Evolutionary conservation across 495 filamentous ascomycete genomes (phyloP), one percentile per base, ranked within the genome.

Genomic region (Trichocladium antarcticum): DNA sequence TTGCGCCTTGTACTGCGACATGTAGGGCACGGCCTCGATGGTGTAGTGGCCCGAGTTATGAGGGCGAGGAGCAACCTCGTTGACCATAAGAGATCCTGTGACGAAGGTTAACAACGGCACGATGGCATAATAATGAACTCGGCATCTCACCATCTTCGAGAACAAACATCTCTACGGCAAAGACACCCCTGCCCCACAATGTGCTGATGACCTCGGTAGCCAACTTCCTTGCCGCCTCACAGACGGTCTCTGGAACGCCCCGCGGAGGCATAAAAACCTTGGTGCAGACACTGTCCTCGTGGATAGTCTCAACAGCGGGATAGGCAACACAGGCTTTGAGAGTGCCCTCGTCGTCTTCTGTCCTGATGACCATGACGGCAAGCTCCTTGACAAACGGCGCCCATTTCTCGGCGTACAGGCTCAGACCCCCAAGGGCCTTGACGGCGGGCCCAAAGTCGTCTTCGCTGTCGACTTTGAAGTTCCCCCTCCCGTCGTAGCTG

Each of bases 21-120:
- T 72, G 36, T 75, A 70, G 0, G 79, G 77, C 49, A 93, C 89
- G 27, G 86, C 86, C 73, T 98, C 92, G 57, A 98, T 98, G 17
- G 87, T 96, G 69, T 92, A 93, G 67, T 98, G 92, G 12, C 92
- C 92, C 1, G 87, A 94, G 68, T 97, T 98, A 68, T 98, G 92
- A 36, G 89, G 87, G 9, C 92, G 80, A 38, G 87, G 88, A n/a
- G 92, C 92, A 42, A 96, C 84, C 67, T 98, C 92, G 65, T 94
- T 95, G 46, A 98, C 74, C 51, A 94, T 68, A 3, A 94, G 73
- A 1, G 61, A 66, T 10, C 66, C 76, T 75, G 55, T 11, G 29
- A 7, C 12, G 2, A 9, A 7, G 16, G 42, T 59, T 32, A 60
- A 39, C 47, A 32, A 34, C 11, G 5, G 17, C 16, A 4, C 16